A percentile compares a stretch with the other conserved stretches of the same genome.
These are phyloP conservation scores for Zygotorulaspora danielsina DNA, from an alignment of 805 yeast species.

Conservation along the genomic window DNA sequence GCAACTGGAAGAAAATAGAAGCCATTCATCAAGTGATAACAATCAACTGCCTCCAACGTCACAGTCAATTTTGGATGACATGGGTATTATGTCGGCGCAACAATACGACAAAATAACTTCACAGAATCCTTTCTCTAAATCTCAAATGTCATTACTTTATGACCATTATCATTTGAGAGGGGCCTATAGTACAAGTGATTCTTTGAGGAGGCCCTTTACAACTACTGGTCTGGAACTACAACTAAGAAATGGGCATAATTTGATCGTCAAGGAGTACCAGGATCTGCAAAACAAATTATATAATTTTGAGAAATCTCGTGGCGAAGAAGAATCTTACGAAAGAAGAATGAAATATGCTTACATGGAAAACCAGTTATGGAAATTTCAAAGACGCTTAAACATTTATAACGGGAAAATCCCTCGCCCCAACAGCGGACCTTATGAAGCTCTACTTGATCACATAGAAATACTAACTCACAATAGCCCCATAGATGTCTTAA, in stretches of 20 bases:
- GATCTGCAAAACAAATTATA: constrained; percentile 9
- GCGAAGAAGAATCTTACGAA: constrained; percentile 8
- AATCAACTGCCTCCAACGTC: background rate
- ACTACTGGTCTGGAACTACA: constrained; percentile 20
- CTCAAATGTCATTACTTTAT: background rate
- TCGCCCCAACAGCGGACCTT: constrained; percentile 18
- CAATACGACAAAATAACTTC: constrained; percentile 14
- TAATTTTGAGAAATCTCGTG: background rate
- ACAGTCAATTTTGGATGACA: constrained; percentile 2
- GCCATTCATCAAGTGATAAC: background rate
- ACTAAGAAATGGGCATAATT: constrained; percentile 14
- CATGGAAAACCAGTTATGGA: constrained; percentile 25
- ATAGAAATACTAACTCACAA: constrained; percentile 24
- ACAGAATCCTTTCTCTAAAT: constrained; percentile 4
- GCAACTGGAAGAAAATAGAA: background rate
- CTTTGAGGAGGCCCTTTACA: constrained; percentile 13
- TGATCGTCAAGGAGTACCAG: constrained; percentile 19
- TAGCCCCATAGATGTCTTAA: constrained; percentile 28
- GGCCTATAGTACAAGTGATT: background rate
- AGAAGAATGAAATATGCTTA: constrained; percentile 15
- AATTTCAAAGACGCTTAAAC: constrained; percentile 24
- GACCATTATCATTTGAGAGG: background rate
- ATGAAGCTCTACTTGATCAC: constrained; percentile 25
- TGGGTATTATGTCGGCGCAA: constrained; percentile 16
- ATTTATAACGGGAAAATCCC: constrained; percentile 17